These are phyloP conservation scores for Diaporthe sp. DNA, from an alignment of 2,329 filamentous ascomycete species.

Conservation along the genomic window DNA sequence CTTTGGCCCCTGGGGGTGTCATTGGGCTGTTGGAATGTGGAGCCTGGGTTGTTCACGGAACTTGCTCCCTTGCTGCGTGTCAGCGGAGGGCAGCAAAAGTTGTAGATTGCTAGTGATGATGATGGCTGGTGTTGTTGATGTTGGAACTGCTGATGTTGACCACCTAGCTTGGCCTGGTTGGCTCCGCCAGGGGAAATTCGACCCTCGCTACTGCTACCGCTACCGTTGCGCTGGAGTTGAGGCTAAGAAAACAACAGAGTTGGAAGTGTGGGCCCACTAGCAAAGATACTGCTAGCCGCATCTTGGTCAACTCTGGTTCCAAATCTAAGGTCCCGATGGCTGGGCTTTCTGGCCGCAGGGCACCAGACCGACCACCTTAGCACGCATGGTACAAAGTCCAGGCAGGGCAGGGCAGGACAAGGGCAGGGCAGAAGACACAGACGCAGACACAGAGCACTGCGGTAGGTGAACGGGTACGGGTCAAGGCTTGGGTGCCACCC, in stretches of 20 bases:
- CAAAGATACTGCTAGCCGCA: neutral
- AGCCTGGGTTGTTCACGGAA: neutral
- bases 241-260: neutral
- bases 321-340: constrained; percentile 9
- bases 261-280: neutral
- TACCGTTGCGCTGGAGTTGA: constrained; percentile 9
- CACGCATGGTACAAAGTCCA: no score
- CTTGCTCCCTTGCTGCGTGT: neutral
- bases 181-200: neutral
- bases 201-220: neutral
- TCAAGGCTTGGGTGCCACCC: no score
- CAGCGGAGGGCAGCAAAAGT: neutral
- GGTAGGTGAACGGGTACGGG: neutral
- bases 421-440: neutral
- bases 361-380: neutral
- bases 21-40: constrained; percentile 10
- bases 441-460: neutral
- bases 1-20: neutral
- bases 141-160: no score
- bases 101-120: neutral
- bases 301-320: neutral
- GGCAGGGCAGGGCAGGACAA: no score
- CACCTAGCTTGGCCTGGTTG: neutral
- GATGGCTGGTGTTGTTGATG: neutral
- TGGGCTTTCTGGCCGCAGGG: neutral